Percentiles rank a stretch among this genome's conserved stretches.
phyloP scores from a whole-genome alignment of 352 stramenopile species.

The Aphanomyces cochlioides region DNA sequence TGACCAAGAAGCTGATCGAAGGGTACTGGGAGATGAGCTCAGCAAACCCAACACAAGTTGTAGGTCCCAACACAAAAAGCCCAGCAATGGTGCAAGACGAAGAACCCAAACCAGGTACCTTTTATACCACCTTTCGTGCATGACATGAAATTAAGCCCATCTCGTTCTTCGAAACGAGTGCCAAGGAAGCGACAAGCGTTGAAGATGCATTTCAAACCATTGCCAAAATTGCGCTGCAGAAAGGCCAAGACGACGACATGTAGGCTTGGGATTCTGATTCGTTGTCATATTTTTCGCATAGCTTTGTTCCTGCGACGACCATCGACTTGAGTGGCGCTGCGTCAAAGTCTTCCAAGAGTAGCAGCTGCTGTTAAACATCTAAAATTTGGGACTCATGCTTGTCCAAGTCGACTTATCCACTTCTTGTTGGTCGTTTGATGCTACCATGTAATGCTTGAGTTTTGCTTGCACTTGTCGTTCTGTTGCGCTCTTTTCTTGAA shows the following conservation, averaged over 20 bases:
- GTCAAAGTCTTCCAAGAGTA: constrained; percentile 56
- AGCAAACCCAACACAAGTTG: too few species aligned
- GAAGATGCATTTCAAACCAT: constrained; percentile 95
- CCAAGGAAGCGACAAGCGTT: constrained; percentile 96
- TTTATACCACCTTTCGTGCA: not conserved
- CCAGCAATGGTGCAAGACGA: constrained; percentile 90
- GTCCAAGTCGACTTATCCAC: constrained; percentile 19
- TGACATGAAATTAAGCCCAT: constrained; percentile 53
- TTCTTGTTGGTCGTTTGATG: constrained; percentile 25
- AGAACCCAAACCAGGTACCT: constrained; percentile 66
- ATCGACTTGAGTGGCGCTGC: constrained; percentile 76
- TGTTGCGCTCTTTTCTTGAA: not conserved
- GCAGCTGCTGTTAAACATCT: constrained; percentile 60
- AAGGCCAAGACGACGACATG: constrained; percentile 85
- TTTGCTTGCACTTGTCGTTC: not conserved
- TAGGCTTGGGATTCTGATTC: constrained; percentile 34
- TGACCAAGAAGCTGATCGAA: constrained; percentile 89
- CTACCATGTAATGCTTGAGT: constrained; percentile 17
- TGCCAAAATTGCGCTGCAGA: constrained; percentile 83
- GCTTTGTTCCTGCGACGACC: constrained; percentile 72
- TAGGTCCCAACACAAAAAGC: constrained; percentile 83
- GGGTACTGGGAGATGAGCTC: constrained; percentile 32
- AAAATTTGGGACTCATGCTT: not conserved
- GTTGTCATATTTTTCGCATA: constrained; percentile 31
- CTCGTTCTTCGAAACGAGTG: constrained; percentile 97